phyloP scores from a whole-genome alignment of 192 early-diverging fungal species.

The Lobosporangium transversale region DNA sequence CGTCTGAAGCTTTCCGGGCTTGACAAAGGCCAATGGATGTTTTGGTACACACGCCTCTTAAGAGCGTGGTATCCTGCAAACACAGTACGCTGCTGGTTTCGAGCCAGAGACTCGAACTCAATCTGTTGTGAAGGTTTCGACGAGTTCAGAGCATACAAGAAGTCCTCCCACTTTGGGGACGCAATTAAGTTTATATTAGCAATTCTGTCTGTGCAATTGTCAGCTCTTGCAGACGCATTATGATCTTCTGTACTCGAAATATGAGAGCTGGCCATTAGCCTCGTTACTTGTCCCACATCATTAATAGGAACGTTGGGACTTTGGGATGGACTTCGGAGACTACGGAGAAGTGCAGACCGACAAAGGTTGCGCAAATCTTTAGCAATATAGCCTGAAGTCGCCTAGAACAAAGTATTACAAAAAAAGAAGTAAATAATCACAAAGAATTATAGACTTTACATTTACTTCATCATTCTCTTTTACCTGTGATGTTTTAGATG shows the following conservation, averaged over 20 bases:
- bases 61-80: conserved; percentile 80
- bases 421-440: neutral
- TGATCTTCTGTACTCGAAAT: too few species aligned
- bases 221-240: too few species aligned
- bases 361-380: conserved; percentile 59
- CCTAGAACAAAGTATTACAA: conserved; percentile 36
- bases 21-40: conserved; percentile 67
- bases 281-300: too few species aligned
- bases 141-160: conserved; percentile 63
- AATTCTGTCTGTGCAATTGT: too few species aligned
- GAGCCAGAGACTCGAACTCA: conserved; percentile 66
- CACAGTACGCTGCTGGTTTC: conserved; percentile 64
- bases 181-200: neutral
- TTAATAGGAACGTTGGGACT: too few species aligned
- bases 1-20: conserved; percentile 61
- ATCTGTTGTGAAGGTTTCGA: conserved; percentile 73
- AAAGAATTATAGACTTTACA: neutral
- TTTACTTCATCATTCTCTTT: neutral
- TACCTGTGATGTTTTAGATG: conserved; percentile 29
- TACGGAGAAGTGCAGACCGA: conserved; percentile 49
- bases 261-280: too few species aligned
- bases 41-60: conserved; percentile 67
- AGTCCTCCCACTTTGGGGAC: conserved; percentile 48
- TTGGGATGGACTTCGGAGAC: too few species aligned
- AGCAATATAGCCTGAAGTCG: conserved; percentile 70